These are phyloP conservation scores for Panicum virgatum DNA, from an alignment of 202 grass and related monocot genomes.

Conservation along the genomic window DNA sequence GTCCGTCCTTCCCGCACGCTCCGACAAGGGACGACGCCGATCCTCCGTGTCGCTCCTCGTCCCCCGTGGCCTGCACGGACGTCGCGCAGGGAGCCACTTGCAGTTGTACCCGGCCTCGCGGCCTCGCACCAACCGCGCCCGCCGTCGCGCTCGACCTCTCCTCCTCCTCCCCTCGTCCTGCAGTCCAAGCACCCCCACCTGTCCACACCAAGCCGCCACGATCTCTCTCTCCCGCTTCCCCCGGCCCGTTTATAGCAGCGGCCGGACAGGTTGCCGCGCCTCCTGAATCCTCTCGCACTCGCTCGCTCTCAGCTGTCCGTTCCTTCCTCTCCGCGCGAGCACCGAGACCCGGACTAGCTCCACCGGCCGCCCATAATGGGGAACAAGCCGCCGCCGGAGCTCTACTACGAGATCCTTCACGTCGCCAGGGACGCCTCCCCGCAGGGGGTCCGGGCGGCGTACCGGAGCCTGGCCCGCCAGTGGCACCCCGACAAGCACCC, in stretches of 20 bases:
- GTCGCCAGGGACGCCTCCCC: conserved; percentile 62
- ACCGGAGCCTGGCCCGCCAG: conserved; percentile 60
- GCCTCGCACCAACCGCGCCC: conserved; percentile 21
- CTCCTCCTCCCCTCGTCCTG: background rate
- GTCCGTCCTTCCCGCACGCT: background rate
- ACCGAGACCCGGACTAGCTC: too few relatives aligned
- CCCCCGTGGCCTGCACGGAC: conserved; percentile 25
- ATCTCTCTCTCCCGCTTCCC: conserved; percentile 17
- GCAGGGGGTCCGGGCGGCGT: conserved; percentile 74
- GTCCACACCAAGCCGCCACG: conserved; percentile 36
- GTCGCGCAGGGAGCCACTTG: background rate
- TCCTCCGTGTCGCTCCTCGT: background rate
- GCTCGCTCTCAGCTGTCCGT: background rate
- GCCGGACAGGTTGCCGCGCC: background rate
- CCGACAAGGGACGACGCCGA: background rate
- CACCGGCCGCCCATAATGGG: conserved; percentile 33
- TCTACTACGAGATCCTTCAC: conserved; percentile 72
- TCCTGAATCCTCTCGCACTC: conserved; percentile 32
- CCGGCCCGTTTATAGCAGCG: conserved; percentile 16
- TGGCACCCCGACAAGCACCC: conserved; percentile 99
- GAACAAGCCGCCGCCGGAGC: conserved; percentile 52
- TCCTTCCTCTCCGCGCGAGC: background rate
- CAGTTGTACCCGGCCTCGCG: too few relatives aligned
- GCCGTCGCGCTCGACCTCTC: conserved; percentile 1
- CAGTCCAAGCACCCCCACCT: background rate